Evolutionary conservation across 768 basidiomycete genomes (phyloP).

Genomic region (Lentinula lateritia): DNA sequence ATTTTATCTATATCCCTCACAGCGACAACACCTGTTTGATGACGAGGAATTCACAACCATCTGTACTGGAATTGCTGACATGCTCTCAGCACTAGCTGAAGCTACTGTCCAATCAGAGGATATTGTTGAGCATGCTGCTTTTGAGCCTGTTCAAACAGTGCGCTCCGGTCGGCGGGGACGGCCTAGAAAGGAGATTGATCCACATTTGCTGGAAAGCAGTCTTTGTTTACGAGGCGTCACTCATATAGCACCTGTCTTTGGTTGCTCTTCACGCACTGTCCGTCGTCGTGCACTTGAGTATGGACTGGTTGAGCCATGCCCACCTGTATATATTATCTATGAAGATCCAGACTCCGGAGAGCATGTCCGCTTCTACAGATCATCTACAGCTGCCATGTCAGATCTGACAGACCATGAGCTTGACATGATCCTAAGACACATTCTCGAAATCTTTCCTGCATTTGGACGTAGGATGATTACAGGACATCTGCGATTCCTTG

Average conservation of each 20-base stretch:
- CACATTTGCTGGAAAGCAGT: conserved; percentile 14
- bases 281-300: conserved; percentile 19
- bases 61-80: neutral
- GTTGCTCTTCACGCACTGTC: conserved; percentile 15
- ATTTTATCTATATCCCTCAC: neutral
- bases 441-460: conserved; percentile 15
- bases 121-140: neutral
- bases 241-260: conserved; percentile 14
- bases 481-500: conserved; percentile 11
- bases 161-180: neutral
- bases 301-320: conserved; percentile 16
- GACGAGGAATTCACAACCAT: neutral
- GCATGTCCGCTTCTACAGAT: conserved; percentile 4
- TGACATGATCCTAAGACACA: conserved; percentile 12
- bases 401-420: conserved; percentile 15
- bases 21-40: neutral
- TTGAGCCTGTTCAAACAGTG: neutral
- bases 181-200: conserved; percentile 20
- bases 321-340: conserved; percentile 13
- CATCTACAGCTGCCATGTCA: conserved; percentile 14
- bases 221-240: conserved; percentile 17
- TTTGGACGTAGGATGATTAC: conserved; percentile 17
- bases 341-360: conserved; percentile 8
- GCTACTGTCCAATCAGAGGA: neutral
- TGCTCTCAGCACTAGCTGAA: neutral